Percentiles rank a stretch among this genome's conserved stretches.
Evolutionary conservation across 768 basidiomycete genomes (phyloP).

Genomic region (Tulasnella sp.): DNA sequence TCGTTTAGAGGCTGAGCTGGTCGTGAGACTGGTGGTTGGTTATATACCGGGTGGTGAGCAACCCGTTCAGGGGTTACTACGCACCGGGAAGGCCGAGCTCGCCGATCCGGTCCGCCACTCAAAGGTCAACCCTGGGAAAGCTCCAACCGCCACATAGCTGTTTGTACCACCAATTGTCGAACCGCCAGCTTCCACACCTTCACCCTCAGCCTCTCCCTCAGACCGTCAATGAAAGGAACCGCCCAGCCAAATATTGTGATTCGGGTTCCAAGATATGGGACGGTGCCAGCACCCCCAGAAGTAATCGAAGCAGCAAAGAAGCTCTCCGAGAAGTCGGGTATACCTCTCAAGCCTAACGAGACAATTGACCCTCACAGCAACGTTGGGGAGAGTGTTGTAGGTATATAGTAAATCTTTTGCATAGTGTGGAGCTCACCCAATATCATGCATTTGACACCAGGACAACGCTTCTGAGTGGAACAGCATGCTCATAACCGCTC

Average conservation of each 20-base stretch:
- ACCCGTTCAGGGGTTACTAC: background rate
- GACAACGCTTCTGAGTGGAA: constrained; percentile 28
- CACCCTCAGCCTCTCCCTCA: background rate
- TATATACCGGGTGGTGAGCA: background rate
- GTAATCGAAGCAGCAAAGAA: constrained; percentile 20
- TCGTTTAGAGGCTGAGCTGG: background rate
- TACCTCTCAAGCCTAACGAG: constrained; percentile 9
- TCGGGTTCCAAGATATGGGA: constrained; percentile 22
- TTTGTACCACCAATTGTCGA: constrained; percentile 1
- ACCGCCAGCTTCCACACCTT: background rate
- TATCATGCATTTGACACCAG: background rate
- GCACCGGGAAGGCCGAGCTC: background rate
- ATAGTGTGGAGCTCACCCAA: background rate
- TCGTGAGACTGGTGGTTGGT: background rate
- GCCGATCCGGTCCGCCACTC: background rate
- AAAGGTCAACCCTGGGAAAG: background rate
- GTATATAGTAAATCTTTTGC: background rate
- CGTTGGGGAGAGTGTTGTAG: constrained; percentile 19
- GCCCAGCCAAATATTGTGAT: constrained; percentile 4
- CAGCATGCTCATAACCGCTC: constrained; percentile 26
- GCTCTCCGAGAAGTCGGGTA: background rate
- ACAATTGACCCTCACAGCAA: constrained; percentile 23
- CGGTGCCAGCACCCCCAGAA: constrained; percentile 16
- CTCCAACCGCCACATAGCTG: background rate
- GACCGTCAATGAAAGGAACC: background rate